These are phyloP conservation scores for Helotiales sp. DNA, from an alignment of 2,329 filamentous ascomycete genomes.

Conservation along the genomic window DNA sequence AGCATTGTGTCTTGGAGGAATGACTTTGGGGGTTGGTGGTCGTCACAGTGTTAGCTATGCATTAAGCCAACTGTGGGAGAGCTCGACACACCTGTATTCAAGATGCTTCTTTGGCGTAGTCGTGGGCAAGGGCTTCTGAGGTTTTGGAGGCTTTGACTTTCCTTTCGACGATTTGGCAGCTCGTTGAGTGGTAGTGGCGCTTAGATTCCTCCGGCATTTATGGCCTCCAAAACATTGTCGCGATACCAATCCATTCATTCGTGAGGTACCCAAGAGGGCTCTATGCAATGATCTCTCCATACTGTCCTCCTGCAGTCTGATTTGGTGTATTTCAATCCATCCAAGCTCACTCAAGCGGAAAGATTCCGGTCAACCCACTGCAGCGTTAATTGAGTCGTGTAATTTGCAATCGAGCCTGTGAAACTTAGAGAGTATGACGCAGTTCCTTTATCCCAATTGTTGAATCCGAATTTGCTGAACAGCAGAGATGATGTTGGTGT, in stretches of 20 bases:
- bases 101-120: neutral
- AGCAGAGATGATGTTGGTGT: too few relatives aligned
- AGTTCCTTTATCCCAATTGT: neutral
- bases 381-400: neutral
- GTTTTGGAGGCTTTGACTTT: constrained; percentile 13
- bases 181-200: constrained; percentile 5
- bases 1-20: neutral
- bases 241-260: neutral
- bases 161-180: constrained; percentile 9
- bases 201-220: neutral
- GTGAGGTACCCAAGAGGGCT: neutral
- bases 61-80: too few relatives aligned
- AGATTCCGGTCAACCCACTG: neutral
- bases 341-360: neutral
- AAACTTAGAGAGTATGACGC: neutral
- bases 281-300: constrained; percentile 6
- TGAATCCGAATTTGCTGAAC: neutral
- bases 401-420: neutral
- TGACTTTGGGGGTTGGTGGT: constrained; percentile 28
- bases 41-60: constrained; percentile 19
- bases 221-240: neutral
- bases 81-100: constrained; percentile 23
- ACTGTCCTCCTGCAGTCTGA: neutral
- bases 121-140: neutral
- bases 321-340: neutral